Percentiles rank a stretch among this genome's conserved stretches.
Conservation (phyloP, 2,329 filamentous ascomycete genomes). For the Tolypocladium guangdongense region DNA sequence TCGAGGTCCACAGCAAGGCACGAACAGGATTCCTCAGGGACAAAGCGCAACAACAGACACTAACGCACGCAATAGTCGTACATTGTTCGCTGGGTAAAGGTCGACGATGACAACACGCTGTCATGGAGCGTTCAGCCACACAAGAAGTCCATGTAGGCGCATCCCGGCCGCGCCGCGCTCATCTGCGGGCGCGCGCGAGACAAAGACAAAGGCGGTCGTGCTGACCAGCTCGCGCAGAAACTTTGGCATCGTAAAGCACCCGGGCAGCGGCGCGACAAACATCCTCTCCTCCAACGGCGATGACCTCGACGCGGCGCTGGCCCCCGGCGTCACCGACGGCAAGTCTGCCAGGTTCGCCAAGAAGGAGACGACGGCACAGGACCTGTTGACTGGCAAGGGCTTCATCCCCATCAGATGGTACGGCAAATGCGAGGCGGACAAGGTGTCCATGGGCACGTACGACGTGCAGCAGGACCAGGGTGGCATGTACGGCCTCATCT, state of each 20-base stretch:
- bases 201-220: neutral
- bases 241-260: slow-evolving; percentile 96
- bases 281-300: slow-evolving; percentile 31
- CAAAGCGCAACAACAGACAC: neutral
- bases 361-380: slow-evolving; percentile 51
- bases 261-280: slow-evolving; percentile 54
- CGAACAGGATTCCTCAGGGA: neutral
- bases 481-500: slow-evolving; percentile 92
- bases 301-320: slow-evolving; percentile 32
- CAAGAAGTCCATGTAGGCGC: slow-evolving; percentile 76
- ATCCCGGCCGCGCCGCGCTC: neutral
- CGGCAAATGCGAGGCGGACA: slow-evolving; percentile 93
- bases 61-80: slow-evolving; percentile 62
- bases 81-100: slow-evolving; percentile 93
- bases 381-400: slow-evolving; percentile 54
- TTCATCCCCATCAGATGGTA: slow-evolving; percentile 70
- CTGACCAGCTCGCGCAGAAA: slow-evolving; percentile 43
- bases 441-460: slow-evolving; percentile 82
- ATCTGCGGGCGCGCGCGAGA: neutral
- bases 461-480: slow-evolving; percentile 64
- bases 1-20: slow-evolving; percentile 97
- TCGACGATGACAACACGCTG: slow-evolving; percentile 81
- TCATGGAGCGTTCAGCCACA: slow-evolving; percentile 97
- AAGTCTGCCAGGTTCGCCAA: slow-evolving; percentile 38
- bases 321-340: slow-evolving; percentile 29